Conservation (phyloP, 176 grass and related monocot species). For the Aegilops sharonensis region DNA sequence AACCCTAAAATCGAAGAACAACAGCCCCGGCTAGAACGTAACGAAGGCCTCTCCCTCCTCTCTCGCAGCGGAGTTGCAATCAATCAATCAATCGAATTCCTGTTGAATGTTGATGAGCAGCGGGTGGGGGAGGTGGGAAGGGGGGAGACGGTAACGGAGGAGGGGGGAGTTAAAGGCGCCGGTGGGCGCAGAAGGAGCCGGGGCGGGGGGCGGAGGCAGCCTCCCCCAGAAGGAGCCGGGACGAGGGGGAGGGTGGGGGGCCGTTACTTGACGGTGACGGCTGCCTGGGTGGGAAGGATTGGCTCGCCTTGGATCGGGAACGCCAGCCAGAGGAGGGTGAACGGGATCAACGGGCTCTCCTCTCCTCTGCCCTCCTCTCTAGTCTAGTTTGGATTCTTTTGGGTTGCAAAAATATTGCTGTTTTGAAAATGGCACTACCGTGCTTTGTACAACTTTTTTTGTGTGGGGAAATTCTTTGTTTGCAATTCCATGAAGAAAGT, state of each 20-base stretch:
- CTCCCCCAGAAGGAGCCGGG: conserved; percentile 66
- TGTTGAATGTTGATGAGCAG: not conserved
- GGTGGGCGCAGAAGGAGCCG: conserved; percentile 14
- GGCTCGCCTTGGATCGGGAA: not conserved
- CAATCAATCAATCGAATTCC: not conserved
- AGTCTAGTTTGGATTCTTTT: not conserved
- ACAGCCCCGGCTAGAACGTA: not conserved
- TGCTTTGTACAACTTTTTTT: too few species aligned
- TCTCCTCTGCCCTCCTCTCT: not conserved
- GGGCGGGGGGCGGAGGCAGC: conserved; percentile 34
- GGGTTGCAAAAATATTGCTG: too few species aligned
- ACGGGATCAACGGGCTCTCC: not conserved
- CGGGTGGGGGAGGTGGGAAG: conserved; percentile 26
- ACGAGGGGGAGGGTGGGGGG: conserved; percentile 29
- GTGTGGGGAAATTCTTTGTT: too few species aligned
- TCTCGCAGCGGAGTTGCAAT: not conserved
- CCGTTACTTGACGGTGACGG: conserved; percentile 82
- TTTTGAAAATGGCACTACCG: too few species aligned
- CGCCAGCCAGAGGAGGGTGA: not conserved
- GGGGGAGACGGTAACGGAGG: conserved; percentile 48
- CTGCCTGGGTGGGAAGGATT: not conserved
- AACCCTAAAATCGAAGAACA: conserved; percentile 16
- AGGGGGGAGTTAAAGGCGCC: conserved; percentile 36
- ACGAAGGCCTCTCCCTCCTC: not conserved
- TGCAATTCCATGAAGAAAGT: too few species aligned